These are phyloP conservation scores for Talaromyces liani DNA, from an alignment of 495 filamentous ascomycete genomes.

Conservation along the genomic window DNA sequence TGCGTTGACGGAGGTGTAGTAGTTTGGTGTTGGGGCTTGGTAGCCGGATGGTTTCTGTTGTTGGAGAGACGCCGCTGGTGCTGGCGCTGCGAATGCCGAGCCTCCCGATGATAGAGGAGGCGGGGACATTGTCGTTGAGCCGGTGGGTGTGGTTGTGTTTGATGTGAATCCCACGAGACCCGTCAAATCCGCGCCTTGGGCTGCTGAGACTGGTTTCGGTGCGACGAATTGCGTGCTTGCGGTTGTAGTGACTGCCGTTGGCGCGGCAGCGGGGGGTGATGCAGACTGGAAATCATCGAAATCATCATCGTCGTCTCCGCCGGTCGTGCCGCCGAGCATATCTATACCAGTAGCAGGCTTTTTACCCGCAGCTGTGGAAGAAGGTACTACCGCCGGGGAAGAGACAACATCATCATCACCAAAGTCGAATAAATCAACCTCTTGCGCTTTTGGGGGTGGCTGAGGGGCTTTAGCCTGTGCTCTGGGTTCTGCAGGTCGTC, in stretches of 20 bases:
- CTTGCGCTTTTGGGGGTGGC: constrained; percentile 66
- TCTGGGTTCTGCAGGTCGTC: constrained; percentile 34
- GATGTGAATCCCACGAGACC: constrained; percentile 75
- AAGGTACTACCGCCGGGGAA: constrained; percentile 25
- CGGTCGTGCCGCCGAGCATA: constrained; percentile 41
- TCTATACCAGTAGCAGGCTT: constrained; percentile 44
- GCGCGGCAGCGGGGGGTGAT: constrained; percentile 42
- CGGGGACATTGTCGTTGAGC: constrained; percentile 45
- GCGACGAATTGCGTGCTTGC: constrained; percentile 65
- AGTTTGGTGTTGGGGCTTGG: constrained; percentile 79
- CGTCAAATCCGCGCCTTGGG: constrained; percentile 70
- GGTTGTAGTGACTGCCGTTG: constrained; percentile 58
- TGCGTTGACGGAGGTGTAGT: constrained; percentile 75
- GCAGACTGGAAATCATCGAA: constrained; percentile 99
- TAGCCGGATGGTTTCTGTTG: constrained; percentile 58
- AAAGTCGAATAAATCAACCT: constrained; percentile 83
- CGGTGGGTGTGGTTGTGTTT: constrained; percentile 61
- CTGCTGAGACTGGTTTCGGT: constrained; percentile 74
- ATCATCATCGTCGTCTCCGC: constrained; percentile 72
- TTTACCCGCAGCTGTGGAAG: constrained; percentile 42
- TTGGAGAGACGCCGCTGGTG: constrained; percentile 19
- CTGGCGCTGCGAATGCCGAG: constrained; percentile 30
- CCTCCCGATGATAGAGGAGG: constrained; percentile 15
- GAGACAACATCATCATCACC: constrained; percentile 56
- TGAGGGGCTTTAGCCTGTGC: constrained; percentile 46